Percentiles rank a stretch among this genome's conserved stretches.
Evolutionary conservation across 2,329 filamentous ascomycete genomes (phyloP).

Genomic region (Cercospora berteroae): DNA sequence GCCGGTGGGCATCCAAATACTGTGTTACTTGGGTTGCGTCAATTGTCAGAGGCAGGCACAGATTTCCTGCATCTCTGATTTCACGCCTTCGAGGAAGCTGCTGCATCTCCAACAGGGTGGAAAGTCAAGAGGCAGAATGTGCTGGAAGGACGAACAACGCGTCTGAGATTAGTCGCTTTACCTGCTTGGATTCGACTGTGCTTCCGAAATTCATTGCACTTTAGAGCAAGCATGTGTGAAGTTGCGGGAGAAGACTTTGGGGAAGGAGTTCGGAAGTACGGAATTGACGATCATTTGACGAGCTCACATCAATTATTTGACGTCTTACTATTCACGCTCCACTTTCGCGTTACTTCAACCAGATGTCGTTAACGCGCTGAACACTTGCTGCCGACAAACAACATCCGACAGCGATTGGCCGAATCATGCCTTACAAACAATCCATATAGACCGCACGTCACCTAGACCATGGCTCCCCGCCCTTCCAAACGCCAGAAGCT

Average conservation of each 20-base stretch:
- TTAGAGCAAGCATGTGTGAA: neutral
- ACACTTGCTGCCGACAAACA: neutral
- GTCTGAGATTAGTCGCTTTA: neutral
- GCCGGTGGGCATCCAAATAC: neutral
- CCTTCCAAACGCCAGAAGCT: slow-evolving; percentile 35
- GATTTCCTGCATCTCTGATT: neutral
- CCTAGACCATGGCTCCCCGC: slow-evolving; percentile 27
- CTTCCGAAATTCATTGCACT: neutral
- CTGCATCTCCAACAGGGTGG: neutral
- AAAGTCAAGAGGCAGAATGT: neutral
- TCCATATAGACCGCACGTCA: neutral
- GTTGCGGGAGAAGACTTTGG: neutral
- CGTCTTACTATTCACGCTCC: neutral
- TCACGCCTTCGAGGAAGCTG: neutral
- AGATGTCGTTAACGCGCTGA: neutral
- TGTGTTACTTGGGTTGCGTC: neutral
- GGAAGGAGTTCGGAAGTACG: neutral
- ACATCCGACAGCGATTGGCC: neutral
- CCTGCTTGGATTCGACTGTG: neutral
- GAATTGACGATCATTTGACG: neutral
- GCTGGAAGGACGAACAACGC: neutral
- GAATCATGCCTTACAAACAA: neutral
- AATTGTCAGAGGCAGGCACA: neutral
- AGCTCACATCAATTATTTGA: neutral
- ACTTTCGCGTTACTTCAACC: slow-evolving; percentile 1